Percentiles rank a stretch among this genome's conserved stretches.
phyloP scores from a whole-genome alignment of 805 yeast species.

The Wickerhamiella cacticola region DNA sequence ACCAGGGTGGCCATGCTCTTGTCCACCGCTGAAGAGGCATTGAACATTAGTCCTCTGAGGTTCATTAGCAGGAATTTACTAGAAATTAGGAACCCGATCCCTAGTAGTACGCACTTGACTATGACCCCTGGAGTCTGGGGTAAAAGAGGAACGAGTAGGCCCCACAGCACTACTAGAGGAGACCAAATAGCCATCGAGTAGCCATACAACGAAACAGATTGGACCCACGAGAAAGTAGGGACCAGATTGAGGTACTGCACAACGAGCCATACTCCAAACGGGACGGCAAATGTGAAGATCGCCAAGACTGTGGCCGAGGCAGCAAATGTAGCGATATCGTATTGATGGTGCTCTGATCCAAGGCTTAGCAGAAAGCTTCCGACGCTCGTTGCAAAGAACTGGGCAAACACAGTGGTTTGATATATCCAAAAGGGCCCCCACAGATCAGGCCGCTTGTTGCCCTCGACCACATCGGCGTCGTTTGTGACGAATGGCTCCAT shows the following conservation, averaged over 20 bases:
- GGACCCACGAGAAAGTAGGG: slow-evolving; percentile 34
- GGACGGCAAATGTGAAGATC: slow-evolving; percentile 62
- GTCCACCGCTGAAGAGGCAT: slow-evolving; percentile 19
- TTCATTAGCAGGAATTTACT: slow-evolving; percentile 42
- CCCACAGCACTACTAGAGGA: slow-evolving; percentile 57
- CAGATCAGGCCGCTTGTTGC: slow-evolving; percentile 47
- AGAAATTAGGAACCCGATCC: slow-evolving; percentile 48
- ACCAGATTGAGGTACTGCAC: slow-evolving; percentile 48
- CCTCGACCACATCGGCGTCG: slow-evolving; percentile 25
- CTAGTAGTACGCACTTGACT: slow-evolving; percentile 53
- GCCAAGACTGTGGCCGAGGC: slow-evolving; percentile 60
- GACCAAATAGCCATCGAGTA: slow-evolving; percentile 76
- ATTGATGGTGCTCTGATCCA: slow-evolving; percentile 38
- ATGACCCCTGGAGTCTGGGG: slow-evolving; percentile 32
- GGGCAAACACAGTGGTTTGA: slow-evolving; percentile 59
- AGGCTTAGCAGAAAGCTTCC: slow-evolving; percentile 42
- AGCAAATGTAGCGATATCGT: slow-evolving; percentile 49
- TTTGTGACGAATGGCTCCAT: slow-evolving; percentile 20
- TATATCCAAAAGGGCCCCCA: slow-evolving; percentile 91
- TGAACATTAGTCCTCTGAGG: slow-evolving; percentile 29
- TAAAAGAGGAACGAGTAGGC: slow-evolving; percentile 41
- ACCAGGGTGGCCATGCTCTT: slow-evolving; percentile 16
- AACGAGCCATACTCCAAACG: slow-evolving; percentile 41
- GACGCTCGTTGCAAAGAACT: slow-evolving; percentile 65
- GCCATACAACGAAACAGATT: slow-evolving; percentile 65